Conservation (phyloP, 495 filamentous ascomycete genomes). For the Tuber microsphaerosporum region DNA sequence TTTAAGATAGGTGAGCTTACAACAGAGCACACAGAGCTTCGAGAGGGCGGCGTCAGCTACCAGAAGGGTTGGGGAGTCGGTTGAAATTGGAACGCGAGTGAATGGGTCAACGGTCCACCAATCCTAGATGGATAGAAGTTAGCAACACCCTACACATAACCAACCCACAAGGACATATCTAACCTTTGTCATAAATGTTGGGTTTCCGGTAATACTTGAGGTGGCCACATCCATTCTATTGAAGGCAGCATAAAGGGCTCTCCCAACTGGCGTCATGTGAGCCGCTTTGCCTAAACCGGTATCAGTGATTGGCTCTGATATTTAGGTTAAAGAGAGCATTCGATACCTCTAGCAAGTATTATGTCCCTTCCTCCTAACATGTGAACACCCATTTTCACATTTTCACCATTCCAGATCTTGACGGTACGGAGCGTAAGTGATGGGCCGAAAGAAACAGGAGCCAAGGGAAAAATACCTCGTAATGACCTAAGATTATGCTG, state of each 20-base stretch:
- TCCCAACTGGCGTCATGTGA: constrained; percentile 38
- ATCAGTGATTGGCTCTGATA: constrained; percentile 10
- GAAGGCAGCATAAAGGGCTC: constrained; percentile 36
- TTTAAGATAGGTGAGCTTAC: constrained; percentile 35
- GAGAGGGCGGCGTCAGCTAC: constrained; percentile 34
- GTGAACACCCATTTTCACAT: constrained; percentile 40
- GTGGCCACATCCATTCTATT: constrained; percentile 36
- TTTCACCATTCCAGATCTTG: constrained; percentile 40
- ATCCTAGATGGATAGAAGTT: constrained; percentile 19
- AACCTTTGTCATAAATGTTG: constrained; percentile 37
- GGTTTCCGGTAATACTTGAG: constrained; percentile 37
- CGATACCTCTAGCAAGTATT: constrained; percentile 35
- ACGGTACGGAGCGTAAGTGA: constrained; percentile 11
- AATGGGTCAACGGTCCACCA: constrained; percentile 41
- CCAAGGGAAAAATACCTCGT: constrained; percentile 24
- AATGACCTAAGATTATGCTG: constrained; percentile 36
- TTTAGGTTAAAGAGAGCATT: background rate
- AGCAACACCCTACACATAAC: background rate
- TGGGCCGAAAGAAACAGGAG: background rate
- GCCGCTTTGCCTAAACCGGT: constrained; percentile 31
- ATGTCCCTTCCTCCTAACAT: constrained; percentile 39
- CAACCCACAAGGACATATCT: background rate
- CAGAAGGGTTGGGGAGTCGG: constrained; percentile 28
- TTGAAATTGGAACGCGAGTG: constrained; percentile 33
- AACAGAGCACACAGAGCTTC: constrained; percentile 38